These are phyloP conservation scores for Pseudocercospora ulei DNA, from an alignment of 2,329 filamentous ascomycete species.

Conservation along the genomic window DNA sequence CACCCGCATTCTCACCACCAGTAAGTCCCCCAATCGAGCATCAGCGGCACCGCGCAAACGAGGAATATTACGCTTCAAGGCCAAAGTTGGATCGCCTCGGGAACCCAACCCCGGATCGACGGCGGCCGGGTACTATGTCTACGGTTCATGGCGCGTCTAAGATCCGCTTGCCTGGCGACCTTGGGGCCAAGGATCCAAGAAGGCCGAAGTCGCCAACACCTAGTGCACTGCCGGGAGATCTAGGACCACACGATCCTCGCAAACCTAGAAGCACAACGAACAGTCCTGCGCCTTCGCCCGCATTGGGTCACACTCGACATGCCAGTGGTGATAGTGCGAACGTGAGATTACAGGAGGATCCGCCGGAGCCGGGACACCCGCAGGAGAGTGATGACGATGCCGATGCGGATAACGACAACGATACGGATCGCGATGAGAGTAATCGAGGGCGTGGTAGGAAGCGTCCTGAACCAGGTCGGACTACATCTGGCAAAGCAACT, in stretches of 20 bases:
- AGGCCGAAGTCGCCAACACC: constrained; percentile 31
- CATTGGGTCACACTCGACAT: constrained; percentile 22
- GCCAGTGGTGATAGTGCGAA: constrained; percentile 24
- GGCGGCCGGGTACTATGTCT: constrained; percentile 28
- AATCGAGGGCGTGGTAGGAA: constrained; percentile 31
- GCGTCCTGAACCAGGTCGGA: constrained; percentile 31
- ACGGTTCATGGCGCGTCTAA: constrained; percentile 26
- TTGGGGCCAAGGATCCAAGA: constrained; percentile 33
- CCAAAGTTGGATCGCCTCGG: constrained; percentile 29
- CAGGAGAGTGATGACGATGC: constrained; percentile 30
- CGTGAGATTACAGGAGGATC: constrained; percentile 27
- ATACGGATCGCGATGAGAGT: constrained; percentile 29
- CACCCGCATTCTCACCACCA: constrained; percentile 27
- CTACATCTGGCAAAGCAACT: constrained; percentile 31
- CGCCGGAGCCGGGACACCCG: constrained; percentile 21
- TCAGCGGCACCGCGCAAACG: constrained; percentile 16
- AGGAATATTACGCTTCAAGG: constrained; percentile 28
- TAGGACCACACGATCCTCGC: constrained; percentile 31
- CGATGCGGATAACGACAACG: constrained; percentile 32
- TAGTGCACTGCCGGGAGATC: constrained; percentile 27
- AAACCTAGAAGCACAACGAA: constrained; percentile 22
- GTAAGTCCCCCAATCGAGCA: constrained; percentile 16
- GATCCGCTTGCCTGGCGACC: constrained; percentile 33
- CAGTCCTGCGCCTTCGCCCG: constrained; percentile 25
- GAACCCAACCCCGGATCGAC: constrained; percentile 27